phyloP scores from a whole-genome alignment of 2,329 filamentous ascomycete species.

The Triangularia setosa region DNA sequence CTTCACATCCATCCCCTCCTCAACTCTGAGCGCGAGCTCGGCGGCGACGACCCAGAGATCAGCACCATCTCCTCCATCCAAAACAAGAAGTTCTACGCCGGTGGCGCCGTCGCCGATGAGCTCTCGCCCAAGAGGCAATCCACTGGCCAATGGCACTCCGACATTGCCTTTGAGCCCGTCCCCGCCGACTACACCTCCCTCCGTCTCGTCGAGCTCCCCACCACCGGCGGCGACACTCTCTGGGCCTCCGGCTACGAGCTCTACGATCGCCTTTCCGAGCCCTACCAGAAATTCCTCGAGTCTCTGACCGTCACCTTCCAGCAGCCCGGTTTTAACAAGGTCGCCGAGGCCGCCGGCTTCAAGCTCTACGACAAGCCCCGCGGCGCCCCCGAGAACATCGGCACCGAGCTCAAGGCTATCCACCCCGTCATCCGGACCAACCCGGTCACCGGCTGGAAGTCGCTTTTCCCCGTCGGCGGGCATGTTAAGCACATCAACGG shows the following conservation, averaged over 20 bases:
- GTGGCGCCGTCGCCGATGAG: conserved; percentile 18
- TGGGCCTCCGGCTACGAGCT: conserved; percentile 44
- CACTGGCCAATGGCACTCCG: conserved; percentile 47
- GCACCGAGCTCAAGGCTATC: conserved; percentile 43
- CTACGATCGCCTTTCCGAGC: conserved; percentile 46
- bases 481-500: conserved; percentile 43
- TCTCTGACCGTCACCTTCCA: conserved; percentile 42
- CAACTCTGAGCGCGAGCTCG: conserved; percentile 51
- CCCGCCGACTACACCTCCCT: conserved; percentile 53
- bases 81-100: conserved; percentile 37
- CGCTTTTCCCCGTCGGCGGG: conserved; percentile 42
- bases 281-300: conserved; percentile 47
- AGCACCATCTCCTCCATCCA: conserved; percentile 56
- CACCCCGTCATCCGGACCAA: conserved; percentile 60
- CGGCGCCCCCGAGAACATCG: conserved; percentile 53
- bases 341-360: conserved; percentile 39
- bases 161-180: conserved; percentile 51
- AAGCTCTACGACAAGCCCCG: conserved; percentile 44
- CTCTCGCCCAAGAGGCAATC: conserved; percentile 34
- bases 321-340: conserved; percentile 38
- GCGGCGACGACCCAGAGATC: conserved; percentile 50
- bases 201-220: conserved; percentile 45
- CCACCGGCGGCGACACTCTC: conserved; percentile 40
- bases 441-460: conserved; percentile 62
- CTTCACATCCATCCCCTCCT: conserved; percentile 59